A percentile compares a stretch with the other conserved stretches of the same genome.
Evolutionary conservation across 1,139 yeast genomes (phyloP).

Genomic region (Debaryomycetaceae sp.): DNA sequence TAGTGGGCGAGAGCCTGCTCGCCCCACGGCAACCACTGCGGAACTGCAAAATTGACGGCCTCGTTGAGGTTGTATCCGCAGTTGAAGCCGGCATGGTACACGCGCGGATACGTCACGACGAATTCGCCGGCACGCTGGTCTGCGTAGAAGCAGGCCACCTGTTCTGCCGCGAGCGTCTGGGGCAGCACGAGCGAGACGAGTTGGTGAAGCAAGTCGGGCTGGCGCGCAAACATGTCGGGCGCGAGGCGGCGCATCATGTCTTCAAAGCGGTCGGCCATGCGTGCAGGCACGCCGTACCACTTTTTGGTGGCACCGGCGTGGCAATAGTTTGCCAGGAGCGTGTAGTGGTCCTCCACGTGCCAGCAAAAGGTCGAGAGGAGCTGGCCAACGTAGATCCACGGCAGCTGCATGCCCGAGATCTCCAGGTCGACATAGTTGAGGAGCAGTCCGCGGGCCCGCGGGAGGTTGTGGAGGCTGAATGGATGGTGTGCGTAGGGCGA

Average conservation of each 20-base stretch:
- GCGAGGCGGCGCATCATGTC: constrained; percentile 42
- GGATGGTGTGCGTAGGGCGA: constrained; percentile 42
- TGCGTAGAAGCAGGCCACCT: constrained; percentile 55
- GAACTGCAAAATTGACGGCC: constrained; percentile 70
- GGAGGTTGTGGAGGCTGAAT: constrained; percentile 57
- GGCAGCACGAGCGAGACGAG: constrained; percentile 77
- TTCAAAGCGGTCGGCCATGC: constrained; percentile 44
- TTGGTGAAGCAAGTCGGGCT: constrained; percentile 84
- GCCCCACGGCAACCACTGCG: constrained; percentile 59
- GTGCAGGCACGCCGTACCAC: constrained; percentile 70
- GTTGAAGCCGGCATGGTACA: constrained; percentile 75
- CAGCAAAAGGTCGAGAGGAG: constrained; percentile 70
- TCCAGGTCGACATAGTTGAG: constrained; percentile 48
- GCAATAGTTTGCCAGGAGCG: constrained; percentile 68
- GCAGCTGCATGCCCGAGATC: constrained; percentile 74
- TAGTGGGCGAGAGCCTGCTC: constrained; percentile 48
- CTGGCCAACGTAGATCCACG: constrained; percentile 74
- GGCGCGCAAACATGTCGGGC: constrained; percentile 77
- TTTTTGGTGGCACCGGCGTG: constrained; percentile 66
- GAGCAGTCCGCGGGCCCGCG: constrained; percentile 55
- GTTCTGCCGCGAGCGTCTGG: constrained; percentile 35
- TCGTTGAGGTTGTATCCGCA: constrained; percentile 71
- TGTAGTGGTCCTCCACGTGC: constrained; percentile 80
- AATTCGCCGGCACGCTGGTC: constrained; percentile 78
- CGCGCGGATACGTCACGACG: constrained; percentile 64